Evolutionary conservation across 1,139 yeast genomes (phyloP).

Genomic region (Diutina pseudorugosa): DNA sequence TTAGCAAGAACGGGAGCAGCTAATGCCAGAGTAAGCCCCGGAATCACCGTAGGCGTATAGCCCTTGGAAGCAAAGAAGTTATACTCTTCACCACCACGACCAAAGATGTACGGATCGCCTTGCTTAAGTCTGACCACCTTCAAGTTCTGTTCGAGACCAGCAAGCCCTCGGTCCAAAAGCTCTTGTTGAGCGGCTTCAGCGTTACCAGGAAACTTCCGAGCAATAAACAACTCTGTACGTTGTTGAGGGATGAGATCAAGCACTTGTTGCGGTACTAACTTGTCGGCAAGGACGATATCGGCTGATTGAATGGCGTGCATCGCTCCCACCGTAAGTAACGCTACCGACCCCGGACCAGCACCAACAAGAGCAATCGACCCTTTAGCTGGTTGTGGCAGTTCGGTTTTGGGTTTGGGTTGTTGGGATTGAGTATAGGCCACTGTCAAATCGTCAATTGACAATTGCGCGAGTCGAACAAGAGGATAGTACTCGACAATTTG

Average conservation of each 20-base stretch:
- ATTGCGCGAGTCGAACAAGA: constrained; percentile 41
- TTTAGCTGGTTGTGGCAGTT: neutral
- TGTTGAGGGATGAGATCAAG: constrained; percentile 64
- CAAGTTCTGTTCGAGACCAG: constrained; percentile 49
- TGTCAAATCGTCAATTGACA: constrained; percentile 45
- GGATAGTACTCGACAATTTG: constrained; percentile 93
- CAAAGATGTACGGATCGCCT: constrained; percentile 95
- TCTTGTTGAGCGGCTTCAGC: constrained; percentile 92
- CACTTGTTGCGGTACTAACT: constrained; percentile 83
- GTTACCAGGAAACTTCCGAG: constrained; percentile 92
- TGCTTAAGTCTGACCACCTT: constrained; percentile 85
- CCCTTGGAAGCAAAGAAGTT: constrained; percentile 58
- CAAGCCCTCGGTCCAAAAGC: constrained; percentile 56
- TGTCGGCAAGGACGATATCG: constrained; percentile 80
- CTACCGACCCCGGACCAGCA: constrained; percentile 87
- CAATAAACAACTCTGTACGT: constrained; percentile 65
- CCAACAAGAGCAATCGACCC: constrained; percentile 78
- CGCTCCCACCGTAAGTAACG: constrained; percentile 79
- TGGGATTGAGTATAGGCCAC: constrained; percentile 19
- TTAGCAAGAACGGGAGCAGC: constrained; percentile 81
- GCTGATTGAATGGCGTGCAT: constrained; percentile 69
- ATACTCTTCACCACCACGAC: constrained; percentile 93
- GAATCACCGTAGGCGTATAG: constrained; percentile 57
- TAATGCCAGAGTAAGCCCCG: constrained; percentile 86
- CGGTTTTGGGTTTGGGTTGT: neutral